Conservation (phyloP, 73 alveolate genomes). For the Symbiodinium pilosum region DNA sequence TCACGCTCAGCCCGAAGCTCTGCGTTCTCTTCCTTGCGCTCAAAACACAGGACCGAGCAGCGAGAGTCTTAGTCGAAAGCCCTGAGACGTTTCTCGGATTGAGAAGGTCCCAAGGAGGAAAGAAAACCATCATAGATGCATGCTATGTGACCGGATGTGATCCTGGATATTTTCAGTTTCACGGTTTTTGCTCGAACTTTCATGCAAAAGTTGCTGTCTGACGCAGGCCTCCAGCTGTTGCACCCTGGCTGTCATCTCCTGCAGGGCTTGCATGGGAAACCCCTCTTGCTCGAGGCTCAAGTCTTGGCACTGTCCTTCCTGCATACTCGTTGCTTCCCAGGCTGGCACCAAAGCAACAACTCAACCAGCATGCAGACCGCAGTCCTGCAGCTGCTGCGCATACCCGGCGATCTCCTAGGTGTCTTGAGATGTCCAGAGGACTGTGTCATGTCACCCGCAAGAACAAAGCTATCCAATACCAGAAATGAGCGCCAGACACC, state of each 20-base stretch:
- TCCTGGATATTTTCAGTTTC: no score
- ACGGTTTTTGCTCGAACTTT: neutral
- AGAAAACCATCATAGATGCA: no score
- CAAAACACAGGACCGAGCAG: no score
- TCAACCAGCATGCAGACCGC: neutral
- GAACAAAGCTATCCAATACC: no score
- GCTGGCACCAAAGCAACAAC: neutral
- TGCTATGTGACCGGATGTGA: no score
- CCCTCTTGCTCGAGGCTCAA: neutral
- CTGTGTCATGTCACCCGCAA: no score
- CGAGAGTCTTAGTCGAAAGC: no score
- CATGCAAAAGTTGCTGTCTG: no score
- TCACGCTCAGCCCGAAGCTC: slow-evolving; percentile 28
- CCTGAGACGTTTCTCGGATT: no score
- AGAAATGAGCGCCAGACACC: neutral
- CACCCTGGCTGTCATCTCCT: neutral
- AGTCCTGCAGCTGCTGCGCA: slow-evolving; percentile 5
- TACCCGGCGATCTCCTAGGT: neutral
- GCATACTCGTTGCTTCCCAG: neutral
- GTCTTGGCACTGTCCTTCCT: neutral
- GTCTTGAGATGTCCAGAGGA: no score
- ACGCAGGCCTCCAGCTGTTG: slow-evolving; percentile 15
- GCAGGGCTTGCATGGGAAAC: neutral
- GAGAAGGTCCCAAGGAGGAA: no score
- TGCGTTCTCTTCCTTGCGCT: neutral